These are phyloP conservation scores for Phytopythium delawarense DNA, from an alignment of 352 stramenopile genomes.

Conservation along the genomic window DNA sequence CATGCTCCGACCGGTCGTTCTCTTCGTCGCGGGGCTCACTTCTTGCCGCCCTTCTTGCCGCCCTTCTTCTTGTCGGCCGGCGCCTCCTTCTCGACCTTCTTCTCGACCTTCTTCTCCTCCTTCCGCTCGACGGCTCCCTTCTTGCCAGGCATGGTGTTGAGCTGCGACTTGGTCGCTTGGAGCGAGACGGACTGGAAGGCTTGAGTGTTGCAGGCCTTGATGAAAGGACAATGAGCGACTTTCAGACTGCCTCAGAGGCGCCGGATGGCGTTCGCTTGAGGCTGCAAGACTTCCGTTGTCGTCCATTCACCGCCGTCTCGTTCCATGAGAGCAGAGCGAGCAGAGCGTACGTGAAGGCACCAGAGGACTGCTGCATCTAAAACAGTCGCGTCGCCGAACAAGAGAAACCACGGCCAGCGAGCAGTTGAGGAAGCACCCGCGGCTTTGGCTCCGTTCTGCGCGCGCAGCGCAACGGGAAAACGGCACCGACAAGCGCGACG, in stretches of 20 bases:
- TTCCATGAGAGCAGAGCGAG: no score
- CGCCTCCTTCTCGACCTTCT: slow-evolving; percentile 21
- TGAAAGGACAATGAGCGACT: neutral
- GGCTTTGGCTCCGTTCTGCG: neutral
- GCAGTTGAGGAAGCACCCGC: neutral
- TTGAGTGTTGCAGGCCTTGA: neutral
- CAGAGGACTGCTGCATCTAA: neutral
- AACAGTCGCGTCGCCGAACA: neutral
- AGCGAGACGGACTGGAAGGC: neutral
- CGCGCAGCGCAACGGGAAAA: neutral
- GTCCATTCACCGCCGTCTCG: no score
- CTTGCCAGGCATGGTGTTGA: slow-evolving; percentile 6
- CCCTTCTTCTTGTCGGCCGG: slow-evolving; percentile 31
- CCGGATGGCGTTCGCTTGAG: no score
- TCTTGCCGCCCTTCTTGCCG: slow-evolving; percentile 56
- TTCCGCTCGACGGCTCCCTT: slow-evolving; percentile 16
- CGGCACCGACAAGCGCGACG: neutral
- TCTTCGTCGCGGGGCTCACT: slow-evolving; percentile 19
- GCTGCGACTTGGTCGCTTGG: neutral
- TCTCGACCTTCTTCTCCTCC: slow-evolving; percentile 23
- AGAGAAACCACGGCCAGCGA: neutral
- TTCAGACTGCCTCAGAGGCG: no score
- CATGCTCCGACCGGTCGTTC: neutral
- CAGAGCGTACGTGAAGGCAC: neutral
- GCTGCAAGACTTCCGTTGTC: neutral